Base-by-base conservation (phyloP, 2,329 filamentous ascomycete genomes). In the Claviceps sp. region DNA sequence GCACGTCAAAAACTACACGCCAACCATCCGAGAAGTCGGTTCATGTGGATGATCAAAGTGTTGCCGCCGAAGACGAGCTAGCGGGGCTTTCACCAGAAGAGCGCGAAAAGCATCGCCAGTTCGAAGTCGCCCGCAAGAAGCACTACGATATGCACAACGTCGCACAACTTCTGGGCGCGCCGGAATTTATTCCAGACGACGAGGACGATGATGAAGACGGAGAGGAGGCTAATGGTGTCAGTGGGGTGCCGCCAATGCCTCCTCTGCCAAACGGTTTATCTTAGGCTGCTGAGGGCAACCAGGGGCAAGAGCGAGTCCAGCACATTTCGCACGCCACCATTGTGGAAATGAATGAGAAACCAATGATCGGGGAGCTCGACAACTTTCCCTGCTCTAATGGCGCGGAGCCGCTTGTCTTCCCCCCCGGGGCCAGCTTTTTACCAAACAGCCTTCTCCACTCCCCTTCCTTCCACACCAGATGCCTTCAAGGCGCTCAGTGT, bases 61-160 rank as follows among this genome's bases (percentile, higher is more conserved):
- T 79, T 60, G 67, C 69, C 68, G 78, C 80, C 51, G 77, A 81
- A 45, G 77, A 76, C 49, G 72, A 75, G 26, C 58, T 72, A 62
- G 65, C 70, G 22, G 77, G 77, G 38, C 67, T 82, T 62, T 79
- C 72, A 53, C 70, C 77, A 43, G 89, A 95, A 67, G 90, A 95
- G 65, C 75, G 75, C 56, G 89, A 93, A 72, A 96, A 97, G 75
- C 93, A 98, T 69, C 81, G 78, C 64, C 82, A 86, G 65, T 98
- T 98, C 67, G 90, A 96, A 72, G 77, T 87, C 71, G 77, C 89
- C 74, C 81, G 93, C 63, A 96, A 93, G 82, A 91, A 84, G 73
- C 93, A 98, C 70, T 98, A 98, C 70, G 93, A 98, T 76, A 98
- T 98, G 93, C 89, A 81, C 71, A 86, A 93, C 63, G 89, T 96